Evolutionary conservation across 108 stramenopile genomes (phyloP).

Genomic region (Skeletonema tropicum): DNA sequence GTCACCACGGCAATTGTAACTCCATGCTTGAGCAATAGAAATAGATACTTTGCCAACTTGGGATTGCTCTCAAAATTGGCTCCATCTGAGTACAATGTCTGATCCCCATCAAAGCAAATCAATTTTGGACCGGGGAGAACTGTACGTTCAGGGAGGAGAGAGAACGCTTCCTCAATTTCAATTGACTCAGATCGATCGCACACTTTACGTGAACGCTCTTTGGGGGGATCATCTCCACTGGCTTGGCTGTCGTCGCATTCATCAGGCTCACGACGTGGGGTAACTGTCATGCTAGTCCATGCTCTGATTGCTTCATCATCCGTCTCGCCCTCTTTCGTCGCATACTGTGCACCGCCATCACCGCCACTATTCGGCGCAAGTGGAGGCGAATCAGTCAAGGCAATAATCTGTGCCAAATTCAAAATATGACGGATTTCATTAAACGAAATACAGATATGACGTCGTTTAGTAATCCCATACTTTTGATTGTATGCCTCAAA

Average conservation of each 20-base stretch:
- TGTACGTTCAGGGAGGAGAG: conserved; percentile 17
- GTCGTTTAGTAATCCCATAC: conserved; percentile 77
- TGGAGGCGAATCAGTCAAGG: conserved; percentile 50
- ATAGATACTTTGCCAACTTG: conserved; percentile 76
- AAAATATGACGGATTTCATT: conserved; percentile 94
- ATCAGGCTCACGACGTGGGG: conserved; percentile 6
- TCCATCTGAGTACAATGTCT: conserved; percentile 91
- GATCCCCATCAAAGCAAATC: conserved; percentile 94
- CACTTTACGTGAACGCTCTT: neutral
- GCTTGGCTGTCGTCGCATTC: neutral
- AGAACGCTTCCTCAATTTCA: conserved; percentile 35
- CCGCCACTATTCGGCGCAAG: neutral
- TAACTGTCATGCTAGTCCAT: conserved; percentile 19
- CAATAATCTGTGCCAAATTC: conserved; percentile 92
- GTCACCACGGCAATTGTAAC: conserved; percentile 92
- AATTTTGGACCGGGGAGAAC: conserved; percentile 74
- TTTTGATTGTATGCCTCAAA: conserved; percentile 87
- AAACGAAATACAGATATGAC: conserved; percentile 87
- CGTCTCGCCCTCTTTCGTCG: neutral
- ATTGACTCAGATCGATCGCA: conserved; percentile 31
- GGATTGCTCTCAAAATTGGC: conserved; percentile 91
- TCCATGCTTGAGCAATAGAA: conserved; percentile 74
- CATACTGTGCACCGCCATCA: neutral
- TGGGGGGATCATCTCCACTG: neutral
- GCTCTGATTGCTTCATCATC: conserved; percentile 20